Evolutionary conservation across 2,329 filamentous ascomycete genomes (phyloP).

Genomic region (Fusarium irregulare): DNA sequence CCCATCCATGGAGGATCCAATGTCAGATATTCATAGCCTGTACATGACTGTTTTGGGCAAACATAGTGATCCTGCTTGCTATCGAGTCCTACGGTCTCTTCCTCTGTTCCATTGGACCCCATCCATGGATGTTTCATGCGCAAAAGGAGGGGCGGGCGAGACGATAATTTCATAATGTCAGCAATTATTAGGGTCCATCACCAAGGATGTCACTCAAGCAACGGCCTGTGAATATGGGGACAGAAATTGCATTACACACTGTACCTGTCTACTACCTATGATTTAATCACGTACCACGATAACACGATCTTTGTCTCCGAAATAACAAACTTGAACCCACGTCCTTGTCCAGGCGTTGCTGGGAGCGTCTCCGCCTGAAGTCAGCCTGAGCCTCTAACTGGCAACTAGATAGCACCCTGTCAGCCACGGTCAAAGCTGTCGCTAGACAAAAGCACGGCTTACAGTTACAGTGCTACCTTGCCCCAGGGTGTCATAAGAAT

Average conservation of each 20-base stretch:
- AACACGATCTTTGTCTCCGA: conserved; percentile 2
- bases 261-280: background rate
- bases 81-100: background rate
- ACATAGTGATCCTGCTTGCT: conserved; percentile 5
- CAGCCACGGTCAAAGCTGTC: conserved; percentile 30
- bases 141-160: conserved; percentile 15
- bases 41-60: conserved; percentile 3
- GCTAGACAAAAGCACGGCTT: conserved; percentile 17
- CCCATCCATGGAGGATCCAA: background rate
- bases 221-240: conserved; percentile 9
- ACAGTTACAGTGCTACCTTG: conserved; percentile 11
- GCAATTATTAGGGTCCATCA: conserved; percentile 19
- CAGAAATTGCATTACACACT: conserved; percentile 1
- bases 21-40: background rate
- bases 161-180: conserved; percentile 19
- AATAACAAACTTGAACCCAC: conserved; percentile 19
- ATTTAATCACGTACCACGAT: background rate
- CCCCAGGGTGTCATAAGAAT: no score
- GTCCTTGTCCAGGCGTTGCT: conserved; percentile 7
- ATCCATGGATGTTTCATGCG: conserved; percentile 10
- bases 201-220: conserved; percentile 32
- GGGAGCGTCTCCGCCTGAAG: conserved; percentile 37
- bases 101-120: background rate
- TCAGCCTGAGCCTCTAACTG: conserved; percentile 36
- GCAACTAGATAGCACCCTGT: conserved; percentile 2